phyloP scores from a whole-genome alignment of 1,284 basidiomycete genomes.

The Pseudozyma sp. region DNA sequence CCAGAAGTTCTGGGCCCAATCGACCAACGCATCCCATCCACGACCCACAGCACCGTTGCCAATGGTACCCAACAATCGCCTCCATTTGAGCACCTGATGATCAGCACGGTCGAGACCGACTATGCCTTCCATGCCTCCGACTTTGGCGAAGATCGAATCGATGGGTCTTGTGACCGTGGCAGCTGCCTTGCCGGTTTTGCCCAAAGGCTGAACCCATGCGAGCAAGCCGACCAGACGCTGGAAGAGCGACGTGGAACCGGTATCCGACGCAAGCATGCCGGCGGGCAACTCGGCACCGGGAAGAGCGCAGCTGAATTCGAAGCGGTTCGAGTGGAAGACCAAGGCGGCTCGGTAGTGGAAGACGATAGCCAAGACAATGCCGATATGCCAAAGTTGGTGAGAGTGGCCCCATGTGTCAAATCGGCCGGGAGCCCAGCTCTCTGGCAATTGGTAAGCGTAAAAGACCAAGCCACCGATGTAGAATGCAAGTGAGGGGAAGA shows the following conservation, averaged over 20 bases:
- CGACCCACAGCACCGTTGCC: slow-evolving; percentile 57
- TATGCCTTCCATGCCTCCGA: slow-evolving; percentile 55
- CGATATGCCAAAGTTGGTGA: slow-evolving; percentile 67
- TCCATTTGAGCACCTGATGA: slow-evolving; percentile 54
- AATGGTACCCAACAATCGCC: slow-evolving; percentile 49
- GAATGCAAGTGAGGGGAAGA: slow-evolving; percentile 59
- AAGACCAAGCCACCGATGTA: slow-evolving; percentile 64
- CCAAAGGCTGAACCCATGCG: slow-evolving; percentile 13
- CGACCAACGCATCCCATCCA: slow-evolving; percentile 55
- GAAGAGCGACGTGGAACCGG: slow-evolving; percentile 10
- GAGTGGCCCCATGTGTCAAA: slow-evolving; percentile 66
- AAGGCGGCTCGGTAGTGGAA: slow-evolving; percentile 64
- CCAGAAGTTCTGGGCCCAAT: slow-evolving; percentile 57
- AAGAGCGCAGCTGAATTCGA: slow-evolving; percentile 61
- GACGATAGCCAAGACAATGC: slow-evolving; percentile 65
- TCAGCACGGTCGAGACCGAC: slow-evolving; percentile 56
- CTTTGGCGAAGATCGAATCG: slow-evolving; percentile 49
- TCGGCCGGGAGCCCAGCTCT: slow-evolving; percentile 60
- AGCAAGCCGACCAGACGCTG: slow-evolving; percentile 24
- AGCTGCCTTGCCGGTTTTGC: slow-evolving; percentile 22
- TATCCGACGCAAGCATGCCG: slow-evolving; percentile 6
- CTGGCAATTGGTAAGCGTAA: slow-evolving; percentile 65
- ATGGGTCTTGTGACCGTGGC: slow-evolving; percentile 29
- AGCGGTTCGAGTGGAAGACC: slow-evolving; percentile 61
- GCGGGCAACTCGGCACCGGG: slow-evolving; percentile 22